Evolutionary conservation across 108 stramenopile species (phyloP).

Genomic region (Schizochytrium sp.): DNA sequence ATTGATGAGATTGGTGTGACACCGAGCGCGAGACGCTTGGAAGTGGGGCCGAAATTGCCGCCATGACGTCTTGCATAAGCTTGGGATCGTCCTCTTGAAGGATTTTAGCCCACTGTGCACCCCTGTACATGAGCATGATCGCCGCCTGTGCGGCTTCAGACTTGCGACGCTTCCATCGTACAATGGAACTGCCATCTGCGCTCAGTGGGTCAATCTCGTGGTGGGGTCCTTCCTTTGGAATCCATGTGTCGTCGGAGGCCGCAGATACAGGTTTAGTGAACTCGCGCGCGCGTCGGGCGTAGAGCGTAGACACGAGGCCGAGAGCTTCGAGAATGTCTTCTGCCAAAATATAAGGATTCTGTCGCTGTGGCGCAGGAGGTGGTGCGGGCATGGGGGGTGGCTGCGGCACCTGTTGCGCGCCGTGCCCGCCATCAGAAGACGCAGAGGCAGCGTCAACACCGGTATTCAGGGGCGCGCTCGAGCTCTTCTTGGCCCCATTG

Average conservation of each 20-base stretch:
- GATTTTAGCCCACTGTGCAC: not conserved
- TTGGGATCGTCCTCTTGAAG: not conserved
- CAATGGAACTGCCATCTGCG: not conserved
- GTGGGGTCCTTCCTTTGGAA: not conserved
- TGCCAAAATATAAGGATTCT: not conserved
- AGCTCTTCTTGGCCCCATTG: no score
- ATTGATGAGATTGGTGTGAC: not conserved
- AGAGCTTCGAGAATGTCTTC: not conserved
- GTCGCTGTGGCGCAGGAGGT: not conserved
- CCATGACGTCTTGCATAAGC: not conserved
- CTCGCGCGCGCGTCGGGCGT: not conserved
- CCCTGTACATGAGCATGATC: not conserved
- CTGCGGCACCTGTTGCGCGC: not conserved
- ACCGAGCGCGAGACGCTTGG: not conserved
- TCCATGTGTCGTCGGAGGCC: not conserved
- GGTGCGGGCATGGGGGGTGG: not conserved
- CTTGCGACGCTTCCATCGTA: not conserved
- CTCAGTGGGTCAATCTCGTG: not conserved
- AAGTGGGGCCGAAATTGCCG: not conserved
- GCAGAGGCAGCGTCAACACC: no score
- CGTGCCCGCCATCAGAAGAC: no score
- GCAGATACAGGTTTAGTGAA: not conserved
- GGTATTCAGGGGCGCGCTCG: no score
- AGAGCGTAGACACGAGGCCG: not conserved
- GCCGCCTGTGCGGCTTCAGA: slow-evolving; percentile 8